A percentile compares a stretch with the other conserved stretches of the same genome.
Evolutionary conservation across 352 stramenopile species (phyloP).

Genomic region (Globisporangium orthogonon): DNA sequence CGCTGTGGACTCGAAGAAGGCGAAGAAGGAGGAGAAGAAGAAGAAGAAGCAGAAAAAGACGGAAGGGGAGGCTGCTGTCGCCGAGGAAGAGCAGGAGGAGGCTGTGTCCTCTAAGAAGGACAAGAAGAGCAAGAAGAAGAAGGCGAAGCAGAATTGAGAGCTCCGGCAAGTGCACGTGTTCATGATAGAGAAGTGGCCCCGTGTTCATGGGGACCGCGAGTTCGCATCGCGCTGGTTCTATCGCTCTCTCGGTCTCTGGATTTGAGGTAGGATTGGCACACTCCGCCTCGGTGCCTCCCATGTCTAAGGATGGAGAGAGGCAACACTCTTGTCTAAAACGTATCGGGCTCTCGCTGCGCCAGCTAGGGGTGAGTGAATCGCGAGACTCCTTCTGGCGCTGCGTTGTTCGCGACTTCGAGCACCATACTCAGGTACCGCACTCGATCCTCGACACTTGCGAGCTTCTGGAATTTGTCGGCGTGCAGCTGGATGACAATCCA

Average conservation of each 20-base stretch:
- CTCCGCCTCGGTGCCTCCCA: not conserved
- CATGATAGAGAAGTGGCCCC: not conserved
- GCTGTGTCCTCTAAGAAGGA: conserved; percentile 9
- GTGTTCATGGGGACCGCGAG: not conserved
- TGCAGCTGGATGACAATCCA: conserved; percentile 70
- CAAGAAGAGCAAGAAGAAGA: conserved; percentile 33
- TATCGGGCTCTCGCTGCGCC: not conserved
- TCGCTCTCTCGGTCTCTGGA: not conserved
- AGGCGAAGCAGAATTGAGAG: conserved; percentile 19
- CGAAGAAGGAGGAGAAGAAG: conserved; percentile 33
- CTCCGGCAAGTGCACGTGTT: not conserved
- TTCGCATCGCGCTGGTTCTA: not conserved
- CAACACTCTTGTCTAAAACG: not conserved
- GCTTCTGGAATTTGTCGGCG: conserved; percentile 42
- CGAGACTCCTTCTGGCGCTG: not conserved
- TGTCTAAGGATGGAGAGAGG: not conserved
- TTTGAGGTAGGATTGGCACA: too few relatives aligned
- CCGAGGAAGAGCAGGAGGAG: conserved; percentile 4
- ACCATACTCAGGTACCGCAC: conserved; percentile 58
- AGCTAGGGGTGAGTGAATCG: not conserved
- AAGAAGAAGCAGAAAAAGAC: conserved; percentile 17
- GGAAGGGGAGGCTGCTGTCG: conserved; percentile 9
- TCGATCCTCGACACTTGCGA: conserved; percentile 39
- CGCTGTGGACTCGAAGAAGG: conserved; percentile 8
- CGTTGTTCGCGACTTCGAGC: conserved; percentile 56